A percentile compares a stretch with the other conserved stretches of the same genome.
These are phyloP conservation scores for Huiozyma sinensis DNA, from an alignment of 805 yeast species.

Conservation along the genomic window DNA sequence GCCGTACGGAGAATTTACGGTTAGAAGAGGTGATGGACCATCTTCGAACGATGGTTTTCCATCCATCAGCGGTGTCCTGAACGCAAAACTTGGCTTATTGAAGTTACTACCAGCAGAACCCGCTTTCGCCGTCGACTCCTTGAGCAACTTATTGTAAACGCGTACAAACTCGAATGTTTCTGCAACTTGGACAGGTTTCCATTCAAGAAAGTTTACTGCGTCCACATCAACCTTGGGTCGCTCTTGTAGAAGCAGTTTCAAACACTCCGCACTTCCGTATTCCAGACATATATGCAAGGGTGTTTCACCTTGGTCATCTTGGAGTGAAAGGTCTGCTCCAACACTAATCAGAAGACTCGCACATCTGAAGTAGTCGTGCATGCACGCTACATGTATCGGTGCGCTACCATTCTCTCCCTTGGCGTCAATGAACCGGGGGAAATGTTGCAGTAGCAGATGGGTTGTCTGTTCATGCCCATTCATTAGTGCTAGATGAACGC, in stretches of 20 bases:
- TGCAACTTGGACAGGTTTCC: slow-evolving; percentile 55
- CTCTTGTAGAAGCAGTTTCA: slow-evolving; percentile 38
- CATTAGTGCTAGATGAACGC: slow-evolving; percentile 58
- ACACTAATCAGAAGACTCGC: slow-evolving; percentile 53
- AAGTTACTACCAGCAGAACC: not conserved
- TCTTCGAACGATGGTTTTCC: slow-evolving; percentile 21
- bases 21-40: slow-evolving; percentile 21
- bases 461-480: slow-evolving; percentile 62
- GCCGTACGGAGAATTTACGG: slow-evolving; percentile 12
- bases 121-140: slow-evolving; percentile 9
- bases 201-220: slow-evolving; percentile 45
- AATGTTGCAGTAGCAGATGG: slow-evolving; percentile 61
- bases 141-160: slow-evolving; percentile 27
- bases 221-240: slow-evolving; percentile 32
- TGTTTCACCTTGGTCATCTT: slow-evolving; percentile 68
- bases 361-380: slow-evolving; percentile 50
- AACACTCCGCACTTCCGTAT: slow-evolving; percentile 49
- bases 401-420: slow-evolving; percentile 41
- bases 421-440: slow-evolving; percentile 42
- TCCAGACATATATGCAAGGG: slow-evolving; percentile 78
- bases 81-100: not conserved
- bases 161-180: slow-evolving; percentile 41
- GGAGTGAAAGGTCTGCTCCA: slow-evolving; percentile 66
- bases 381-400: slow-evolving; percentile 61
- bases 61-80: slow-evolving; percentile 20